These are phyloP conservation scores for Colletotrichum liriopes DNA, from an alignment of 2,329 filamentous ascomycete species.

Conservation along the genomic window DNA sequence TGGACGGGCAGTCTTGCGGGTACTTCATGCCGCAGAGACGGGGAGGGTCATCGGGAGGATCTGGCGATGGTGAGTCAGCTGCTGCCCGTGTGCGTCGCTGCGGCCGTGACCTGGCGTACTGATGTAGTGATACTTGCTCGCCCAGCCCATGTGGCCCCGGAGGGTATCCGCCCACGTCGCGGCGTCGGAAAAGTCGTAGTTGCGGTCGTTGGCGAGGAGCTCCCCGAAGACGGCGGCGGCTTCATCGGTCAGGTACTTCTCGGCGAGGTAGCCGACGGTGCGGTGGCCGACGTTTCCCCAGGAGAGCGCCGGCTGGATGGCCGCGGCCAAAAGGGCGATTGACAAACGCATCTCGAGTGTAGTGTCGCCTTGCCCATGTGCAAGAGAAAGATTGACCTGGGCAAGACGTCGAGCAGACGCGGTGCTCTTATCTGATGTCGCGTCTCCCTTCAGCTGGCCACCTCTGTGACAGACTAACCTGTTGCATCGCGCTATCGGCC, in stretches of 20 bases:
- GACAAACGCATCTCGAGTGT: conserved; percentile 27
- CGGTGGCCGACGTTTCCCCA: conserved; percentile 43
- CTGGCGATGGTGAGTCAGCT: conserved; percentile 7
- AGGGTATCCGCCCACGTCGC: conserved; percentile 43
- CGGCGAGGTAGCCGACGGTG: conserved; percentile 43
- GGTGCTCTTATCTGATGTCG: conserved; percentile 28
- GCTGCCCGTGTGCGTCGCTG: background rate
- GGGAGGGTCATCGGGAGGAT: conserved; percentile 41
- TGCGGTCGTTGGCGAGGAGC: conserved; percentile 41
- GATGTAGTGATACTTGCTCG: conserved; percentile 44
- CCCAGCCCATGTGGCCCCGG: conserved; percentile 41
- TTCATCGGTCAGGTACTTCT: conserved; percentile 40
- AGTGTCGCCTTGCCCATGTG: background rate
- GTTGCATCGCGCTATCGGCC: conserved; percentile 20
- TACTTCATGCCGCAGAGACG: conserved; percentile 42
- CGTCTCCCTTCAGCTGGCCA: background rate
- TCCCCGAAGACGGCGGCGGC: conserved; percentile 37
- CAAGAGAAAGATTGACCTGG: background rate
- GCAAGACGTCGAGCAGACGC: background rate
- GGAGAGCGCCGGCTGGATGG: conserved; percentile 14
- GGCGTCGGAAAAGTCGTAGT: conserved; percentile 43
- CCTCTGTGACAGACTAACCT: conserved; percentile 24
- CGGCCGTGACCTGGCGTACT: conserved; percentile 10
- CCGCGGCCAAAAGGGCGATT: conserved; percentile 10
- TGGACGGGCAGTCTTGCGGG: conserved; percentile 41